Percentiles rank a stretch among this genome's conserved stretches.
Conservation (phyloP, 2,329 filamentous ascomycete genomes). For the Penicillium verrucosum region DNA sequence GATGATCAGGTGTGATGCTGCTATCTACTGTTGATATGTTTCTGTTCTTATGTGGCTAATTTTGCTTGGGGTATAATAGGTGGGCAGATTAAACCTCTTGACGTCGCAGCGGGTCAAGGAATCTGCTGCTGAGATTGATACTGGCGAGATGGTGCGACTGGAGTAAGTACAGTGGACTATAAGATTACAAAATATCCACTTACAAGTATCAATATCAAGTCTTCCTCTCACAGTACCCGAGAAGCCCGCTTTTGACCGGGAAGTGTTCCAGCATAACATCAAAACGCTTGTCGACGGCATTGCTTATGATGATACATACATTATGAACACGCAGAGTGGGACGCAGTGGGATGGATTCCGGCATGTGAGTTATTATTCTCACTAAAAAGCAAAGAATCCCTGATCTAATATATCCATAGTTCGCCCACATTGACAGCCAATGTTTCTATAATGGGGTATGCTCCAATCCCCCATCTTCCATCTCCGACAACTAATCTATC, state of each 20-base stretch:
- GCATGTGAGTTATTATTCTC: conserved; percentile 35
- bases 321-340: conserved; percentile 49
- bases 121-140: conserved; percentile 53
- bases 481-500: not conserved
- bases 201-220: conserved; percentile 24
- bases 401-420: conserved; percentile 22
- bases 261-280: conserved; percentile 55
- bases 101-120: conserved; percentile 55
- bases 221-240: conserved; percentile 53
- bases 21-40: not conserved
- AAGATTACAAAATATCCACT: not conserved
- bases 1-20: conserved; percentile 47
- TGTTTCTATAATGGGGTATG: conserved; percentile 44
- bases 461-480: not conserved
- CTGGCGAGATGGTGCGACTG: conserved; percentile 55
- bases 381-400: not conserved
- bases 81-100: conserved; percentile 53
- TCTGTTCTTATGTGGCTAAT: not conserved
- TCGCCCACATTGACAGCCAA: conserved; percentile 37
- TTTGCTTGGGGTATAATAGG: conserved; percentile 11
- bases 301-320: conserved; percentile 46
- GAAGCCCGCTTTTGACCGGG: conserved; percentile 53
- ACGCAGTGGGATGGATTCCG: conserved; percentile 53
- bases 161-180: conserved; percentile 41
- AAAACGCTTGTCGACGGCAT: conserved; percentile 39